Base-by-base conservation (phyloP, 2,329 filamentous ascomycete species). In the Penicillium frequentans region DNA sequence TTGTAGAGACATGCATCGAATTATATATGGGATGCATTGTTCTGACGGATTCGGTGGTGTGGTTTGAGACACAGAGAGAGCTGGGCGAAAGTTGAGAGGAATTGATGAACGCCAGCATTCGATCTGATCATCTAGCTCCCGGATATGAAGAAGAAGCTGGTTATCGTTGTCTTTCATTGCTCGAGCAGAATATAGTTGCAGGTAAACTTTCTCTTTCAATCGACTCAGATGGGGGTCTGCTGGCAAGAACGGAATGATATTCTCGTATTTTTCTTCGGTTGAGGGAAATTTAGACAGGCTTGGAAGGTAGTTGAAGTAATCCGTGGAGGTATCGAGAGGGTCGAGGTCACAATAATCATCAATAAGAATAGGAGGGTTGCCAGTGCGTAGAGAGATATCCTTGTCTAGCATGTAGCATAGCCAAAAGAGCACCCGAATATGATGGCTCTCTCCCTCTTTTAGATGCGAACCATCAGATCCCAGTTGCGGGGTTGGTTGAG, bases 361-460 rank as follows among this genome's bases (percentile, higher is more conserved):
- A 8, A 49, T 56, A 11, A 64, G 60, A 31, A 58, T 50, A 9
- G 58, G 60, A 3, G 56, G 56, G 19, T 52, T 58, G 11, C 62
- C 60, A 2, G 60, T 60, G n/a, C 54, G 52, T 21, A 64, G 35
- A 3, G 60, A 73, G 13, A 84, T 73, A n/a, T 85, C 83, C 57
- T 84, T 85, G 61, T 86, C 83, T 10, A 83, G 68, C 2, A 73
- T 74, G 55, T 84, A 85, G 59, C 78, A 79, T 6, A 85, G 62
- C 60, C 62, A 64, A 31, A 64, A 64, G 0, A 64, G 53, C 11
- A 16, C 42, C 43, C 57, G 54, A 37, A 43, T 57, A 10, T 64
- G 60, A 5, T 26, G 13, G 13, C 10, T 29, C 23, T 59, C 26
- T 61, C 49, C 13, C 33, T 43, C 35, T 55, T 43, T 49, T 16